Evolutionary conservation across 371 early-diverging fungal species (phyloP), one percentile per base, ranked within the genome.

Genomic region (Mortierella sp.): DNA sequence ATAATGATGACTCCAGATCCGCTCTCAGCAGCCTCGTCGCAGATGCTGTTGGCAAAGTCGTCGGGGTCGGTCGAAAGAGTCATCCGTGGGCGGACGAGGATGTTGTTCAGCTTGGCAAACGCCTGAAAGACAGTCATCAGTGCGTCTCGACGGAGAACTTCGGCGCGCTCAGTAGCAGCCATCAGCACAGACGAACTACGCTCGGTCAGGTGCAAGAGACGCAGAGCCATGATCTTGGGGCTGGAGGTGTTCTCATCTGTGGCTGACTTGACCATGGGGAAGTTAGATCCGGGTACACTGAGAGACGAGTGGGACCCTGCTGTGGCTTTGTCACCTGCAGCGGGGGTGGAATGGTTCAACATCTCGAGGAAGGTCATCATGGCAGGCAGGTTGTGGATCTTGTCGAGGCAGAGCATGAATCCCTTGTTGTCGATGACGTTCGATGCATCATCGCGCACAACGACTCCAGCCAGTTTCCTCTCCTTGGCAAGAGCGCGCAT

Each of bases 161-260:
- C 89, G 14, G 87, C 89, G 2, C 90, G 78, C 71, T 96, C 95
- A 8, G 87, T 86, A 51, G 92, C 89, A 14, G 93, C 92, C 83
- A 93, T 92, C 94, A 97, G 93, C n/a, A 96, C 90, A n/a, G 94
- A 94, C 0, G 96, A 95, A 24, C 94, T 89, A 78, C 97, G 95
- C n/a, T 95, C 93, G 1, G 95, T 94, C 51, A 95, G 87, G 74
- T 95, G 94, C 35, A 96, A 80, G 35, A 97, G 81, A 16, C 97
- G 94, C 51, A 97, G 88, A 1, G 96, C 94, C 71, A 80, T 11
- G 76, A 35, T 18, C 56, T 63, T 71, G 75, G 38, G 32, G 76
- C 11, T 4, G 43, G 27, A 10, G 78, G 46, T 6, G 79, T 35
- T 63, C 63, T 32, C 75, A 3, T 41, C 12, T 48, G 60, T 65